A percentile compares a stretch with the other conserved stretches of the same genome.
These are phyloP conservation scores for Geosmithia putterillii DNA, from an alignment of 2,329 filamentous ascomycete genomes.

Conservation along the genomic window DNA sequence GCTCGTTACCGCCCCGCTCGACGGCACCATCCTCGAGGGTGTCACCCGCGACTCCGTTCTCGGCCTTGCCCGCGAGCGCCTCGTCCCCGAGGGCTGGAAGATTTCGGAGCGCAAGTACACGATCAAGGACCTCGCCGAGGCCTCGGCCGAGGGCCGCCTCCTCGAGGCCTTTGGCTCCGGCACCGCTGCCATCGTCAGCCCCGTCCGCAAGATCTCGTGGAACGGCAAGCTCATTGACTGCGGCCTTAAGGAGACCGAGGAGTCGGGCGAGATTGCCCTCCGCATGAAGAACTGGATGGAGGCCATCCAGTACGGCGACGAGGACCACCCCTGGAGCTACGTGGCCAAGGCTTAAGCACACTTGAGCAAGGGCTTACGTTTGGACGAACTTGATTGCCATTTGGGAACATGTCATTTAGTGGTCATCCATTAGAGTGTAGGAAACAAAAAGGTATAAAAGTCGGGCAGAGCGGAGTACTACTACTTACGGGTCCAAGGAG, in stretches of 20 bases:
- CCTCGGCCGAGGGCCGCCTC: conserved; percentile 71
- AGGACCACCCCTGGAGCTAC: conserved; percentile 84
- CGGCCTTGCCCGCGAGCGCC: conserved; percentile 69
- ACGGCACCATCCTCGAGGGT: conserved; percentile 92
- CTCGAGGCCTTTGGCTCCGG: conserved; percentile 90
- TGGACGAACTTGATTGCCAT: no score
- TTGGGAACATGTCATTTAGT: no score
- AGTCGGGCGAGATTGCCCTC: conserved; percentile 76
- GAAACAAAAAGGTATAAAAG: no score
- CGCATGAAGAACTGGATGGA: conserved; percentile 97
- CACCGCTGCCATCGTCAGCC: conserved; percentile 88
- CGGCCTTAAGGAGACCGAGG: conserved; percentile 66
- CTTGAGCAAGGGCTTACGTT: not conserved
- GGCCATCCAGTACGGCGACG: conserved; percentile 87
- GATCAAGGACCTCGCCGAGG: conserved; percentile 75
- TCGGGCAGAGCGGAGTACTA: no score
- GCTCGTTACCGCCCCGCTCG: conserved; percentile 86
- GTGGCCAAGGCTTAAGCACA: conserved; percentile 8
- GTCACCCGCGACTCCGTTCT: conserved; percentile 89
- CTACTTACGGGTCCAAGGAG: not conserved
- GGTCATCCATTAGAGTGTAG: no score
- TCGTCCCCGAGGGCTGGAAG: conserved; percentile 78
- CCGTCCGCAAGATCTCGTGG: conserved; percentile 83
- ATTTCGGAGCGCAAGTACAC: conserved; percentile 83
- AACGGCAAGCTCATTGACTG: conserved; percentile 71